Percentiles rank a stretch among this genome's conserved stretches.
These are phyloP conservation scores for Penicillium sp. DNA, from an alignment of 2,329 filamentous ascomycete genomes.

Conservation along the genomic window DNA sequence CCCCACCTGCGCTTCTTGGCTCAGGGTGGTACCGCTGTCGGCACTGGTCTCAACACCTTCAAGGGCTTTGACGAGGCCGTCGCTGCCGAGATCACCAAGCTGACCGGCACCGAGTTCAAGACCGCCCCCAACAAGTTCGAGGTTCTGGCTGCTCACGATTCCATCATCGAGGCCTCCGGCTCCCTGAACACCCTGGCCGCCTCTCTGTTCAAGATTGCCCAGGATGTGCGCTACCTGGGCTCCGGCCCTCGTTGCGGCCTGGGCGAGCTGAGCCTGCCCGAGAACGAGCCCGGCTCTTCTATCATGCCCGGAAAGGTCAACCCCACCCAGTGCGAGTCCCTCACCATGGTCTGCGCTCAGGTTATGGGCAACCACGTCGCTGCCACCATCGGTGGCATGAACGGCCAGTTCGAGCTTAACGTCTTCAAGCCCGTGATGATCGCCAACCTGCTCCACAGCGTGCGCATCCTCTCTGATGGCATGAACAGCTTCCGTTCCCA, in stretches of 20 bases:
- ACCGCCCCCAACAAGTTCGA: conserved; percentile 99
- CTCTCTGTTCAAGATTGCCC: conserved; percentile 95
- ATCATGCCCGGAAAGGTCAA: conserved; percentile 99
- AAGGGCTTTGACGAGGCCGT: conserved; percentile 93
- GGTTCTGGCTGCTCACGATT: conserved; percentile 91
- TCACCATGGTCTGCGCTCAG: conserved; percentile 97
- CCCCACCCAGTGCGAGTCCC: conserved; percentile 94
- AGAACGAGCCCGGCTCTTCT: conserved; percentile 96
- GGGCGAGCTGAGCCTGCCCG: conserved; percentile 86
- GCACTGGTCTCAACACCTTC: conserved; percentile 96
- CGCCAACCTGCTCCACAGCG: conserved; percentile 89
- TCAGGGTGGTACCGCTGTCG: conserved; percentile 94
- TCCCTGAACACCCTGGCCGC: conserved; percentile 88
- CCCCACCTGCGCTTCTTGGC: conserved; percentile 84
- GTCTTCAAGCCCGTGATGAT: conserved; percentile 98
- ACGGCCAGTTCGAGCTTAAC: conserved; percentile 98
- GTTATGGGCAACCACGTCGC: conserved; percentile 97
- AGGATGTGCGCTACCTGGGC: conserved; percentile 96
- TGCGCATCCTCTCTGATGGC: conserved; percentile 81
- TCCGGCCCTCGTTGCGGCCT: conserved; percentile 94
- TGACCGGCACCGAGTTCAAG: conserved; percentile 90
- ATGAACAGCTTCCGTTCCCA: conserved; percentile 97
- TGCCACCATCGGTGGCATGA: conserved; percentile 90
- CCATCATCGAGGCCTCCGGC: conserved; percentile 90
- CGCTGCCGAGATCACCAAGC: conserved; percentile 83